Percentiles rank a stretch among this genome's conserved stretches.
These are phyloP conservation scores for Collybia mongolica DNA, from an alignment of 768 basidiomycete genomes.

Conservation along the genomic window DNA sequence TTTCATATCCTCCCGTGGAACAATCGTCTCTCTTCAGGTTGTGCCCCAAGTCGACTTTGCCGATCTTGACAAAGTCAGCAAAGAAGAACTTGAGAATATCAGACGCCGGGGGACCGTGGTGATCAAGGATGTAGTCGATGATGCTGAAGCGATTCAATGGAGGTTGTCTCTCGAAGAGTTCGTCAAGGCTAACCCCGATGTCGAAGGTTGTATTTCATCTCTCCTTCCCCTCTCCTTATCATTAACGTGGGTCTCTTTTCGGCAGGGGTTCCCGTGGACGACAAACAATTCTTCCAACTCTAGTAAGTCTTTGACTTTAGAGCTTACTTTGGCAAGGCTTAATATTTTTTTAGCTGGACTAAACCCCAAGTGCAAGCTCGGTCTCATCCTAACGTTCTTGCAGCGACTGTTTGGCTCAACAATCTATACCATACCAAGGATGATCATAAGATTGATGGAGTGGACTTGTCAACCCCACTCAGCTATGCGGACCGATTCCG, in stretches of 20 bases:
- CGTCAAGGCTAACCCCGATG: constrained; percentile 53
- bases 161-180: constrained; percentile 55
- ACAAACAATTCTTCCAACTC: constrained; percentile 74
- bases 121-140: constrained; percentile 59
- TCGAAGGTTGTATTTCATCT: constrained; percentile 40
- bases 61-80: constrained; percentile 45
- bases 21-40: constrained; percentile 32
- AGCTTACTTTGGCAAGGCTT: background rate
- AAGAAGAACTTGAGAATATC: constrained; percentile 47
- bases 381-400: constrained; percentile 64
- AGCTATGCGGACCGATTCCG: constrained; percentile 75
- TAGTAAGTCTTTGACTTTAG: constrained; percentile 43
- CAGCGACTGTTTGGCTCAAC: constrained; percentile 58
- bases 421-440: constrained; percentile 53
- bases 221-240: too few relatives aligned
- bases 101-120: constrained; percentile 58
- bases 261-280: constrained; percentile 48
- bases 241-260: background rate
- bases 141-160: constrained; percentile 56
- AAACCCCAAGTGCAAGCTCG: constrained; percentile 65
- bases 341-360: constrained; percentile 31
- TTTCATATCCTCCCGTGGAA: background rate
- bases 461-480: constrained; percentile 61
- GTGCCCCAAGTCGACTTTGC: constrained; percentile 63
- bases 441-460: constrained; percentile 39